A percentile compares a stretch with the other conserved stretches of the same genome.
These are phyloP conservation scores for Fistulifera solaris DNA, from an alignment of 108 stramenopile species.

Conservation along the genomic window DNA sequence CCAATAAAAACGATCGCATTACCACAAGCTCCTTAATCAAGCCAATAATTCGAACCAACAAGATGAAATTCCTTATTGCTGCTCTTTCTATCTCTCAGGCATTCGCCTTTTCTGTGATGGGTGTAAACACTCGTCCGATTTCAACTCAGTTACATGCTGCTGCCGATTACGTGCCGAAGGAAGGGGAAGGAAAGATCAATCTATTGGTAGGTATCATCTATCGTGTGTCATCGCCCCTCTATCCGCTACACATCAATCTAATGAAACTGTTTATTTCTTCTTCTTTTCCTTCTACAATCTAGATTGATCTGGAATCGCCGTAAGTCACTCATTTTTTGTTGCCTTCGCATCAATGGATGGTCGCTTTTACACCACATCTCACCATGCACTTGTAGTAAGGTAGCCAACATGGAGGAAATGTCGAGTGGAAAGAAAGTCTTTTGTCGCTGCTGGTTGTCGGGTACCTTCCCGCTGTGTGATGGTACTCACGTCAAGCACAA, in stretches of 20 bases:
- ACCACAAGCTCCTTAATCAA: too few species aligned
- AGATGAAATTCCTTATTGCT: slow-evolving; percentile 12
- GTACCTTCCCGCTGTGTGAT: slow-evolving; percentile 23
- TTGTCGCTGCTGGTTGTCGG: slow-evolving; percentile 61
- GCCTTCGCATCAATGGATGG: neutral
- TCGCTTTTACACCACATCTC: slow-evolving; percentile 6
- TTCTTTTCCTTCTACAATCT: slow-evolving; percentile 9
- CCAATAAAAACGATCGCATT: too few species aligned
- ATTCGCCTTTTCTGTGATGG: slow-evolving; percentile 8
- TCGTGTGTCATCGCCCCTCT: slow-evolving; percentile 6
- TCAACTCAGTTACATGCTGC: slow-evolving; percentile 1
- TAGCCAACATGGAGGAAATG: slow-evolving; percentile 23
- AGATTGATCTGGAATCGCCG: slow-evolving; percentile 11
- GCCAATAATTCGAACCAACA: slow-evolving; percentile 1
- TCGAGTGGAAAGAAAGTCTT: slow-evolving; percentile 65
- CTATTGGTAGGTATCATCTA: slow-evolving; percentile 8
- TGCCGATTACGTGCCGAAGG: slow-evolving; percentile 21
- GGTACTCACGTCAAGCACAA: slow-evolving; percentile 44
- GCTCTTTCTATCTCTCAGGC: slow-evolving; percentile 12
- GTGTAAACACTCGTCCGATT: slow-evolving; percentile 4
- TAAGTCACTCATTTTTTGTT: too few species aligned
- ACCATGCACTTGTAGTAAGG: slow-evolving; percentile 4
- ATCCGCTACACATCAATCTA: slow-evolving; percentile 15
- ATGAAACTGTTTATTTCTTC: too few species aligned
- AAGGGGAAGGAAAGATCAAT: slow-evolving; percentile 26